Evolutionary conservation across 768 basidiomycete genomes (phyloP).

Genomic region (Boletus edulis): DNA sequence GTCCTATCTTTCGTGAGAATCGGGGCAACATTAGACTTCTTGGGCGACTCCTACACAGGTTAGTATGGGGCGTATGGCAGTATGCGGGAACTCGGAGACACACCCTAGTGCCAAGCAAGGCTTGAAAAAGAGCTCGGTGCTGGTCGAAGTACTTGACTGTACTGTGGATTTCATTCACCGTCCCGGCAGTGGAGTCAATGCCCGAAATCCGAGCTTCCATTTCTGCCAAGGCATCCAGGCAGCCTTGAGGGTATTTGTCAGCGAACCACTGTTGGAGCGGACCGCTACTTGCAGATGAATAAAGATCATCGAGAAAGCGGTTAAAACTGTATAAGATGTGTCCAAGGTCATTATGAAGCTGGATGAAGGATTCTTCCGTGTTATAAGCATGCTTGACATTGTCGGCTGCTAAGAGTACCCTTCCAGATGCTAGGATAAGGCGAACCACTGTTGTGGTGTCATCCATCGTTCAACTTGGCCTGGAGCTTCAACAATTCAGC

Average conservation of each 20-base stretch:
- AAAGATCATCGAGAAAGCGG: neutral
- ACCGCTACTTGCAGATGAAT: neutral
- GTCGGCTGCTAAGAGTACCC: neutral
- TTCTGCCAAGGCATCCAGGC: neutral
- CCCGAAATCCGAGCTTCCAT: neutral
- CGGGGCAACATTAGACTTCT: no score
- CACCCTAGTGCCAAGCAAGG: neutral
- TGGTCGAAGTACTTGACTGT: neutral
- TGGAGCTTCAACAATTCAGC: no score
- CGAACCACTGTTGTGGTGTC: neutral
- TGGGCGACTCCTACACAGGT: no score
- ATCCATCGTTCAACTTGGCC: neutral
- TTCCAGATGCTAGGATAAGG: neutral
- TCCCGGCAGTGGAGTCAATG: neutral
- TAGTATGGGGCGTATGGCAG: no score
- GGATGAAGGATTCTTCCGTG: neutral
- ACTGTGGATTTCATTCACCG: neutral
- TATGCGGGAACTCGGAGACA: no score
- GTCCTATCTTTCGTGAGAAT: no score
- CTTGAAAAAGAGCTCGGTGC: neutral
- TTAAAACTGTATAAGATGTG: neutral
- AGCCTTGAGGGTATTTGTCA: neutral
- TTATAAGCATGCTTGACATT: neutral
- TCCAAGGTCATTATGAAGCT: neutral
- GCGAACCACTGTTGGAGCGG: neutral